Conservation (phyloP, 2,329 filamentous ascomycete genomes). For the Clonostachys byssicola region DNA sequence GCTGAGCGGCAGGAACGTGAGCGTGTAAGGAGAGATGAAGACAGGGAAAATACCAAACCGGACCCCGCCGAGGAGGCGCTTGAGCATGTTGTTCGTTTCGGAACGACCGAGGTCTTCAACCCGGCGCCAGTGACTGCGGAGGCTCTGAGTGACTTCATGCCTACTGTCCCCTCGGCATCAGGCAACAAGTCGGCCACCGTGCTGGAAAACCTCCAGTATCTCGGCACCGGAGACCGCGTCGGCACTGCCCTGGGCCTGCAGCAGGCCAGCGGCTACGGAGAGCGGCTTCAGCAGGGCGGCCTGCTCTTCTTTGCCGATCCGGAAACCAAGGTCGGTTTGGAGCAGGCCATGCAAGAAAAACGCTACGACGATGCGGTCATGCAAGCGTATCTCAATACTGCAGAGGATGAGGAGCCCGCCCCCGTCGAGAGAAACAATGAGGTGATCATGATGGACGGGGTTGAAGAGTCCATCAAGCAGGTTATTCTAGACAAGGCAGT, state of each 20-base stretch:
- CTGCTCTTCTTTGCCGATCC: slow-evolving; percentile 24
- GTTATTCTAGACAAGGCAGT: slow-evolving; percentile 25
- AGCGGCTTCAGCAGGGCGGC: slow-evolving; percentile 18
- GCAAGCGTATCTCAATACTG: slow-evolving; percentile 5
- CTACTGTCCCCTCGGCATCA: slow-evolving; percentile 16
- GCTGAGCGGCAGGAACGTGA: neutral
- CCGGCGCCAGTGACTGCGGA: slow-evolving; percentile 23
- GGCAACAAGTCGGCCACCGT: slow-evolving; percentile 23
- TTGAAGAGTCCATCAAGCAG: slow-evolving; percentile 24
- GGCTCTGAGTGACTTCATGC: slow-evolving; percentile 20
- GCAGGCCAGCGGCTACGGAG: slow-evolving; percentile 20
- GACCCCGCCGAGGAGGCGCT: slow-evolving; percentile 26
- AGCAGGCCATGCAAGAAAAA: slow-evolving; percentile 19
- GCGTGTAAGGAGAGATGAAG: neutral
- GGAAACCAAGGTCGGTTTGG: slow-evolving; percentile 18
- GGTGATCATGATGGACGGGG: slow-evolving; percentile 18
- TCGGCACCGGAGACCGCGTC: slow-evolving; percentile 27
- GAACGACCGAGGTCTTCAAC: slow-evolving; percentile 18
- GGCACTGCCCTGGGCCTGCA: slow-evolving; percentile 20
- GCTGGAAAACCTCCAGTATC: slow-evolving; percentile 25
- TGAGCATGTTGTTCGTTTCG: slow-evolving; percentile 26
- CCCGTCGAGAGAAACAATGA: slow-evolving; percentile 6
- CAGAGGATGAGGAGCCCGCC: slow-evolving; percentile 8
- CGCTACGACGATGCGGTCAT: slow-evolving; percentile 7
- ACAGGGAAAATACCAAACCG: slow-evolving; percentile 16